A percentile compares a stretch with the other conserved stretches of the same genome.
phyloP scores from a whole-genome alignment of 371 early-diverging fungal species.

The Blyttiomyces sp. region DNA sequence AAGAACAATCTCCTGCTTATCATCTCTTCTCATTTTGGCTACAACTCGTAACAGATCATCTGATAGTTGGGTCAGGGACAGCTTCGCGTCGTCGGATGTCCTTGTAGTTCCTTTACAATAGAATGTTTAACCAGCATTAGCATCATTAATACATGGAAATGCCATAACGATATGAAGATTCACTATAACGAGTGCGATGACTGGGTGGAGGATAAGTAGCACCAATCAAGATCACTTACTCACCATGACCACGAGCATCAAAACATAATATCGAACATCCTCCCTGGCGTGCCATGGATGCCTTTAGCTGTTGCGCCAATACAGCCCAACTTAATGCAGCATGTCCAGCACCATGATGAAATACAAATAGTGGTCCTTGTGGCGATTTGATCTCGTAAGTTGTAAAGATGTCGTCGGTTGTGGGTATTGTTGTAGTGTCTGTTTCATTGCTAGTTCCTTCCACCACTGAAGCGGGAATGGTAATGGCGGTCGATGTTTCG shows the following conservation, averaged over 20 bases:
- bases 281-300: constrained; percentile 20
- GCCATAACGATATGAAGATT: background rate
- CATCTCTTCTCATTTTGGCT: constrained; percentile 13
- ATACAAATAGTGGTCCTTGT: constrained; percentile 68
- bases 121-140: too few relatives aligned
- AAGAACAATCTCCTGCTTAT: constrained; percentile 57
- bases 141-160: constrained; percentile 27
- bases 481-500: too few relatives aligned
- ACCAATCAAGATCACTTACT: constrained; percentile 5
- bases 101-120: too few relatives aligned
- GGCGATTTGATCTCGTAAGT: too few relatives aligned
- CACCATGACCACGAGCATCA: constrained; percentile 86
- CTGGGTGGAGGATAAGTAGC: background rate
- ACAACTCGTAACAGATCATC: constrained; percentile 59
- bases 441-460: too few relatives aligned
- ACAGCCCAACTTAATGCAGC: constrained; percentile 76
- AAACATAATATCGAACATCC: constrained; percentile 60
- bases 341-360: constrained; percentile 91
- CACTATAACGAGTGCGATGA: background rate
- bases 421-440: too few relatives aligned
- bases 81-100: too few relatives aligned
- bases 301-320: constrained; percentile 42
- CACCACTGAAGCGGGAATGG: too few relatives aligned
- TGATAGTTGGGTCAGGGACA: constrained; percentile 55
- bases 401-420: too few relatives aligned